Conservation (phyloP, 495 filamentous ascomycete species). For the Xylaria palmicola region DNA sequence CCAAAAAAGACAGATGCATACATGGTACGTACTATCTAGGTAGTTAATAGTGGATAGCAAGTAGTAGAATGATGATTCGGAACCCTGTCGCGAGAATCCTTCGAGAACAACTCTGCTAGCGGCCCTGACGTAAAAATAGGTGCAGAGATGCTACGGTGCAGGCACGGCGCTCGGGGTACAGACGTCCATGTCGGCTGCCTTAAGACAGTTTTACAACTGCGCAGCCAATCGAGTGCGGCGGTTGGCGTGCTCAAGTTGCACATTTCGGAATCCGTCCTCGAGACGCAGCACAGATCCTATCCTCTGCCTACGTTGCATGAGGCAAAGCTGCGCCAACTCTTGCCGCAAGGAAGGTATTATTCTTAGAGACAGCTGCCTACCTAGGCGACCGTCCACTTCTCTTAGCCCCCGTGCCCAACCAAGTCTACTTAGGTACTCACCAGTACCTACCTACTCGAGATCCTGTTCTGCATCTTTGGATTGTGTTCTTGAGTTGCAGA, state of each 20-base stretch:
- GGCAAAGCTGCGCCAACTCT: background rate
- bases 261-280: conserved; percentile 1
- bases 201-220: background rate
- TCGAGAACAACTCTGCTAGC: conserved; percentile 3
- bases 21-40: background rate
- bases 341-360: background rate
- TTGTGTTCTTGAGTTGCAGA: too few species aligned
- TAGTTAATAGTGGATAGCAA: background rate
- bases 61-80: background rate
- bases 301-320: background rate
- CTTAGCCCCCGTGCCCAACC: too few species aligned
- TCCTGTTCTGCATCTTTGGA: too few species aligned
- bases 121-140: conserved; percentile 9
- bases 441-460: too few species aligned
- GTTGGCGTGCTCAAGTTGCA: background rate
- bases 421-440: too few species aligned
- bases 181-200: background rate
- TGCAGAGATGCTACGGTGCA: background rate
- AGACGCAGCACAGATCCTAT: background rate
- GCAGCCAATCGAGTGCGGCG: background rate
- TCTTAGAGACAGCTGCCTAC: too few species aligned
- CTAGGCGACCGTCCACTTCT: too few species aligned
- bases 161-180: background rate
- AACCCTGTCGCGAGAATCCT: conserved; percentile 1
- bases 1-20: background rate